These are phyloP conservation scores for Claviceps sp. DNA, from an alignment of 2,329 filamentous ascomycete genomes.

Conservation along the genomic window DNA sequence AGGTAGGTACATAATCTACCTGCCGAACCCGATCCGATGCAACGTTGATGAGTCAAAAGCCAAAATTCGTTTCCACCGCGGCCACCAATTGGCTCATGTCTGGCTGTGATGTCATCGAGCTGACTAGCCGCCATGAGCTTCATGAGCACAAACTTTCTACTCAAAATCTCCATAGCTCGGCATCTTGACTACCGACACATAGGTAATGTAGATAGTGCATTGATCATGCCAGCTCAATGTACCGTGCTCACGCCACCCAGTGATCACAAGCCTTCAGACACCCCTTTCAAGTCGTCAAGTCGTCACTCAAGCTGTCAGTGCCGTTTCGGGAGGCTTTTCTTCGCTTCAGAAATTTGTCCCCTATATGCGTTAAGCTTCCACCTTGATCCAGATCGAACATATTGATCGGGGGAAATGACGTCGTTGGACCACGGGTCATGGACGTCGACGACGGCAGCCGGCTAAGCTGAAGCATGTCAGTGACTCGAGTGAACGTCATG, in stretches of 20 bases:
- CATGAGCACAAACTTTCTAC: neutral
- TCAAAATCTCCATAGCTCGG: neutral
- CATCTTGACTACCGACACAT: neutral
- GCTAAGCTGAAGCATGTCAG: neutral
- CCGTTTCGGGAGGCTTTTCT: too few relatives aligned
- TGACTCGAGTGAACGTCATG: neutral
- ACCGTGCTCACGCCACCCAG: too few relatives aligned
- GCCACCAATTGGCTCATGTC: neutral
- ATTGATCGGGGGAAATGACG: neutral
- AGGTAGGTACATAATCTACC: too few relatives aligned
- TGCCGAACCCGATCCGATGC: neutral
- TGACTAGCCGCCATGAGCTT: neutral
- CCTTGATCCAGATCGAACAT: neutral
- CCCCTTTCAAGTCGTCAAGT: too few relatives aligned
- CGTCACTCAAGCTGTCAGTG: too few relatives aligned
- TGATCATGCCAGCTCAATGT: too few relatives aligned
- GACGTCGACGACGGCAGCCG: neutral
- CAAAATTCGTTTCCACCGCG: neutral
- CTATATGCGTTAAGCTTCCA: neutral
- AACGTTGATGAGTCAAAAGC: neutral
- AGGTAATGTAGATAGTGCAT: too few relatives aligned
- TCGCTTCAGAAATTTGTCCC: neutral
- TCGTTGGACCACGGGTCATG: neutral
- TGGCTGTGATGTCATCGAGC: neutral
- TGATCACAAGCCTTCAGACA: too few relatives aligned